Conservation (phyloP, 2,329 filamentous ascomycete species). For the Westerdykella sp. region DNA sequence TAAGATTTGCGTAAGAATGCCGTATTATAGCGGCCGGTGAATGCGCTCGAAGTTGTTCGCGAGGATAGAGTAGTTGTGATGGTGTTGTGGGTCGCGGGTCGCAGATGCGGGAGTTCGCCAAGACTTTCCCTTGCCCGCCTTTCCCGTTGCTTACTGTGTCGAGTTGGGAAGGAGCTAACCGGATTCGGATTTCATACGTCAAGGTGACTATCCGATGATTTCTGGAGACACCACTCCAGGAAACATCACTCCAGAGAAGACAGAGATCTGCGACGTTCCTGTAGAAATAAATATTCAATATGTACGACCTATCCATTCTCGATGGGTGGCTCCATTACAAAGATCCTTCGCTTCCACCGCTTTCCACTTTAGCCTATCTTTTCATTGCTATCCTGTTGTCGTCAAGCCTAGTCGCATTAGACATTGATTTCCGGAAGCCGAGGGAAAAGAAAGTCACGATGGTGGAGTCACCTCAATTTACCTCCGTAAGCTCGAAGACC, state of each 20-base stretch:
- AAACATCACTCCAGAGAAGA: not conserved
- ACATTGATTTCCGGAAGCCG: constrained; percentile 5
- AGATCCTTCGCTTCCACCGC: constrained; percentile 25
- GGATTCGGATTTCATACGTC: not conserved
- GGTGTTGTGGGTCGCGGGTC: too few relatives aligned
- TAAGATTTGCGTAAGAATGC: too few relatives aligned
- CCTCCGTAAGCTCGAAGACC: constrained; percentile 14
- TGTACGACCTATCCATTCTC: constrained; percentile 7
- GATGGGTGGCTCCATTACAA: constrained; percentile 25
- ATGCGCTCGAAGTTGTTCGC: too few relatives aligned
- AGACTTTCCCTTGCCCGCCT: too few relatives aligned
- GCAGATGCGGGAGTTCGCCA: too few relatives aligned
- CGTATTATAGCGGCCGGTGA: too few relatives aligned
- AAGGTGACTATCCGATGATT: not conserved
- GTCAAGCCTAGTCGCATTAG: constrained; percentile 19
- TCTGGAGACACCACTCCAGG: not conserved
- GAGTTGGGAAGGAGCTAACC: not conserved
- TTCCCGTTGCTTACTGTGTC: too few relatives aligned
- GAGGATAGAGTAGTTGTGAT: too few relatives aligned
- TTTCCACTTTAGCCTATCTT: constrained; percentile 25
- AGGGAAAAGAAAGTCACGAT: constrained; percentile 4
- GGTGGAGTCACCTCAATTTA: constrained; percentile 18
- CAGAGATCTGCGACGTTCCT: not conserved
- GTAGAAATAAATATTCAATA: not conserved
- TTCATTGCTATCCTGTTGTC: constrained; percentile 24